These are phyloP conservation scores for Tricholoma matsutake DNA, from an alignment of 768 basidiomycete species.

Conservation along the genomic window DNA sequence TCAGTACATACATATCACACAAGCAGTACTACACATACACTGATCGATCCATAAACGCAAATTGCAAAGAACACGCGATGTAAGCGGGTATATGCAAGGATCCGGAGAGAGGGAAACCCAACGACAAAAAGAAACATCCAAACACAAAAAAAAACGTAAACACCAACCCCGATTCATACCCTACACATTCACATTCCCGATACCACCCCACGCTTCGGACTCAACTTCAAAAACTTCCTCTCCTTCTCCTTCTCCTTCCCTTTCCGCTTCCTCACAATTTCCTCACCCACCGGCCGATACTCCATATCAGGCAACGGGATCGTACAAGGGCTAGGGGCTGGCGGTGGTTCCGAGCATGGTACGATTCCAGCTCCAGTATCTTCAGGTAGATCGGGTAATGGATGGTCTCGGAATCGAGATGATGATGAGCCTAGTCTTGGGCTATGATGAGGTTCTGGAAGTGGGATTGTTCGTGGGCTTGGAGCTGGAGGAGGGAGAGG, in stretches of 20 bases:
- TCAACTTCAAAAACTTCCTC: background rate
- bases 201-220: background rate
- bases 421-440: background rate
- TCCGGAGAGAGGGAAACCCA: no score
- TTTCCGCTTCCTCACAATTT: slow-evolving; percentile 20
- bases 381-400: background rate
- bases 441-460: background rate
- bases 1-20: no score
- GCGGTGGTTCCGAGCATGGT: background rate
- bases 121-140: background rate
- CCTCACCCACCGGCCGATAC: slow-evolving; percentile 15
- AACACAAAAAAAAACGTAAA: background rate
- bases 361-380: background rate
- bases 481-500: slow-evolving; percentile 13
- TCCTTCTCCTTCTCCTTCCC: background rate
- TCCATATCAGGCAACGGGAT: slow-evolving; percentile 17
- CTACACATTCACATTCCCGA: background rate
- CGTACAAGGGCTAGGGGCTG: slow-evolving; percentile 1
- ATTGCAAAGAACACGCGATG: background rate
- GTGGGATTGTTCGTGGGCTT: slow-evolving; percentile 1
- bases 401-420: background rate
- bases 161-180: no score
- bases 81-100: background rate
- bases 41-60: background rate
- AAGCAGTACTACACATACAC: no score